Conservation (phyloP, 2,329 filamentous ascomycete genomes). For the Pseudopithomyces chartarum region DNA sequence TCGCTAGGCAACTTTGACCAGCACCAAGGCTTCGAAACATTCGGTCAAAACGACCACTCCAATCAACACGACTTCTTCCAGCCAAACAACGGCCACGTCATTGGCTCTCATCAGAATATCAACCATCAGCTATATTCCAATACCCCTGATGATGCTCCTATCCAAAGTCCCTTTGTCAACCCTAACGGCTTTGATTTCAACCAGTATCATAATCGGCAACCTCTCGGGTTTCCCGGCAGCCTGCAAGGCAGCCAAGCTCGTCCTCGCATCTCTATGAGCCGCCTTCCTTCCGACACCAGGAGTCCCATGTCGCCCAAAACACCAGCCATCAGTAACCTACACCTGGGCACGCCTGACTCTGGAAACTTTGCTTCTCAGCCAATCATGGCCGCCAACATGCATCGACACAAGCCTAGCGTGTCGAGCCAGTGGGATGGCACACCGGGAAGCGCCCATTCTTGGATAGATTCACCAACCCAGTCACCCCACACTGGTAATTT, state of each 20-base stretch:
- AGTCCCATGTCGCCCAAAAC: conserved; percentile 88
- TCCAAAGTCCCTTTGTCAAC: conserved; percentile 85
- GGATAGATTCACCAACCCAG: conserved; percentile 85
- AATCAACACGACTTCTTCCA: conserved; percentile 59
- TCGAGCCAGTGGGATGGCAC: conserved; percentile 92
- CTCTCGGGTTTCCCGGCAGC: conserved; percentile 45
- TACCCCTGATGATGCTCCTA: conserved; percentile 88
- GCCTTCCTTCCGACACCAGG: conserved; percentile 68
- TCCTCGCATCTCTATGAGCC: conserved; percentile 58
- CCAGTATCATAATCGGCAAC: conserved; percentile 72
- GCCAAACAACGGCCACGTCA: conserved; percentile 46
- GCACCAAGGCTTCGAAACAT: conserved; percentile 55
- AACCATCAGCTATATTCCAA: conserved; percentile 79
- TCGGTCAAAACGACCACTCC: conserved; percentile 57
- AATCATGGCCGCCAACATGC: conserved; percentile 70
- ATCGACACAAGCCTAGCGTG: conserved; percentile 77
- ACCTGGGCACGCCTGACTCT: conserved; percentile 73
- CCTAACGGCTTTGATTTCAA: conserved; percentile 71
- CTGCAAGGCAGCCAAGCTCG: conserved; percentile 41
- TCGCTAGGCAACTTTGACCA: conserved; percentile 61
- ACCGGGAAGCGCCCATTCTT: conserved; percentile 81
- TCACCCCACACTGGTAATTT: conserved; percentile 75
- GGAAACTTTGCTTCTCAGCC: conserved; percentile 76
- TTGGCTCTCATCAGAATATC: conserved; percentile 72
- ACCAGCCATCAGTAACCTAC: conserved; percentile 73